Percentiles rank a stretch among this genome's conserved stretches.
Evolutionary conservation across 192 early-diverging fungal species (phyloP).

Genomic region (Mortierella alpina): DNA sequence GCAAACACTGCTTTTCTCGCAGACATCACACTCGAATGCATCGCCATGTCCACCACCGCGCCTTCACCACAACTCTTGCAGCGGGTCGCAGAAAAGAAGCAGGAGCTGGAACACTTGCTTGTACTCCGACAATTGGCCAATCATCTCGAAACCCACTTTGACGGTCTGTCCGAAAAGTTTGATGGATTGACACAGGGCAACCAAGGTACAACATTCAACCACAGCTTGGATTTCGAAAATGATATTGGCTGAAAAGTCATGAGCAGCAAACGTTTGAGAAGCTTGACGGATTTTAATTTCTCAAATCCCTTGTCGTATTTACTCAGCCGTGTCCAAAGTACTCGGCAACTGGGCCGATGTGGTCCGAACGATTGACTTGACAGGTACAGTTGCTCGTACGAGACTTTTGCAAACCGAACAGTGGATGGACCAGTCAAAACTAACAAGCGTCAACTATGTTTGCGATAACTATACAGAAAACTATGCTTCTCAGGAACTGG

Average conservation of each 20-base stretch:
- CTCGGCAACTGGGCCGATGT: conserved; percentile 37
- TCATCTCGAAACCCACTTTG: conserved; percentile 44
- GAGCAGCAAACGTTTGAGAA: background rate
- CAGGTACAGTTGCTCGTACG: conserved; percentile 3
- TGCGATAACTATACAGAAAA: conserved; percentile 15
- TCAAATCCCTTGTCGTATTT: background rate
- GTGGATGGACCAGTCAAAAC: background rate
- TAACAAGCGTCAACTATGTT: background rate
- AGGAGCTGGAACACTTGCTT: conserved; percentile 38
- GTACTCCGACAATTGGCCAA: conserved; percentile 23
- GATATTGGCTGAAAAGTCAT: background rate
- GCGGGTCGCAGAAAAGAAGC: conserved; percentile 34
- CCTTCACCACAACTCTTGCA: conserved; percentile 24
- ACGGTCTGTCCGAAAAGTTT: conserved; percentile 46
- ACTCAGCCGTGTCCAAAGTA: conserved; percentile 25
- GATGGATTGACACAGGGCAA: conserved; percentile 38
- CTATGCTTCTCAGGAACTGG: conserved; percentile 25
- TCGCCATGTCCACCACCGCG: conserved; percentile 5
- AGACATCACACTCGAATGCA: no score
- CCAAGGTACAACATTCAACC: conserved; percentile 24
- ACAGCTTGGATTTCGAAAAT: no score
- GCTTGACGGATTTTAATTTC: conserved; percentile 3
- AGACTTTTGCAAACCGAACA: no score
- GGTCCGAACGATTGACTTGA: conserved; percentile 34
- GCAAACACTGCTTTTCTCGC: no score